Conservation (phyloP, 2,329 filamentous ascomycete genomes). For the Fusarium heterosporum region DNA sequence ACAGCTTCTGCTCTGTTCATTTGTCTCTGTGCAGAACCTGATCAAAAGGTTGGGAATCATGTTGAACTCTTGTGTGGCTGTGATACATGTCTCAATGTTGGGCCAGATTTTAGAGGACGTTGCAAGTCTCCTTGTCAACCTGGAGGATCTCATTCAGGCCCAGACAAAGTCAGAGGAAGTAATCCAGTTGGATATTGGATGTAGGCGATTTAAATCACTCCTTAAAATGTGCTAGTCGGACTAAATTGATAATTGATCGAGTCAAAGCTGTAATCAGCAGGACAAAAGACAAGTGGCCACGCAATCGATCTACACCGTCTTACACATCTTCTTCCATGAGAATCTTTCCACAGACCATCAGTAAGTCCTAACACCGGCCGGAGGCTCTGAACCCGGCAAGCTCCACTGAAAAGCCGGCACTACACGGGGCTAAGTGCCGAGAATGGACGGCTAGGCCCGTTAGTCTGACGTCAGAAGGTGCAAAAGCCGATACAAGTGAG, state of each 20-base stretch:
- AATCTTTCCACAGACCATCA: background rate
- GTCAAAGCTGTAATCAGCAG: too few species aligned
- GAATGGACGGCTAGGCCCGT: slow-evolving; percentile 37
- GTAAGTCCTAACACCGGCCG: slow-evolving; percentile 8
- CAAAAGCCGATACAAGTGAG: slow-evolving; percentile 1
- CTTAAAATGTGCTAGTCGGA: background rate
- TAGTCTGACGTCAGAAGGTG: slow-evolving; percentile 33
- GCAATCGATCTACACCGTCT: background rate
- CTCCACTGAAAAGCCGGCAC: slow-evolving; percentile 30
- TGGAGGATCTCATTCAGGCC: background rate
- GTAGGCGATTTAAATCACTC: slow-evolving; percentile 25
- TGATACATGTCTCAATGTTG: slow-evolving; percentile 55
- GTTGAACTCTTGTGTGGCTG: slow-evolving; percentile 56
- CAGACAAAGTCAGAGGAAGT: slow-evolving; percentile 13
- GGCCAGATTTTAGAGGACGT: slow-evolving; percentile 55
- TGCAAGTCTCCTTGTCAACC: slow-evolving; percentile 54
- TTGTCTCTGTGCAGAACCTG: slow-evolving; percentile 52
- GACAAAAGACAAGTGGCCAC: too few species aligned
- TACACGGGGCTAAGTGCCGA: slow-evolving; percentile 38
- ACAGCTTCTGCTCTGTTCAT: slow-evolving; percentile 53
- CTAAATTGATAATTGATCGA: slow-evolving; percentile 9
- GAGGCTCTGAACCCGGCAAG: slow-evolving; percentile 14
- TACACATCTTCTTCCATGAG: slow-evolving; percentile 8
- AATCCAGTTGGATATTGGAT: slow-evolving; percentile 28
- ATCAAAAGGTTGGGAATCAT: slow-evolving; percentile 50